phyloP scores from a whole-genome alignment of 345 rosid species.

The Streptanthus diversifolius region DNA sequence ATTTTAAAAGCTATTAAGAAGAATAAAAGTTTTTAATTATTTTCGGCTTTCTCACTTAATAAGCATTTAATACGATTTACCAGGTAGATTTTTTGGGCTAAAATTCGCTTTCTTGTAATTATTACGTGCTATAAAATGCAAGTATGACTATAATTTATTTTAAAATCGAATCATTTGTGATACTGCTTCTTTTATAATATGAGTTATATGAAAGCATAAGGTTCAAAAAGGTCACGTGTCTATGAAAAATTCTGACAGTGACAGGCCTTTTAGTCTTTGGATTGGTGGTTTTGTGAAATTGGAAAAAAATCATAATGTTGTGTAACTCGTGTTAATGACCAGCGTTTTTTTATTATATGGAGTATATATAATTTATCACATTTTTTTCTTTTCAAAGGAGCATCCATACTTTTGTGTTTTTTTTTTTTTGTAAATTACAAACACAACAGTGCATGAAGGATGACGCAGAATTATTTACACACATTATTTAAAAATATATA shows the following conservation, averaged over 20 bases:
- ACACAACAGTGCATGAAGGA: neutral
- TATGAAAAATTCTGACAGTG: constrained; percentile 15
- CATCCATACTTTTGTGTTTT: no score
- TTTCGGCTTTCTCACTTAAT: neutral
- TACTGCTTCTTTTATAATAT: neutral
- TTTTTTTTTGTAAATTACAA: no score
- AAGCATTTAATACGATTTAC: constrained; percentile 4
- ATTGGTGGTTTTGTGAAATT: constrained; percentile 29
- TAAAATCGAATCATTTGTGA: neutral
- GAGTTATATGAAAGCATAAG: constrained; percentile 18
- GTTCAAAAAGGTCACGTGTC: constrained; percentile 24
- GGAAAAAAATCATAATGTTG: constrained; percentile 3
- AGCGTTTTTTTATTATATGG: neutral
- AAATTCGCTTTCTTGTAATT: constrained; percentile 15
- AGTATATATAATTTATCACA: neutral
- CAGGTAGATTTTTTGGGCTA: neutral
- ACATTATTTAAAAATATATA: neutral
- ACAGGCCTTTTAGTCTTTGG: constrained; percentile 16
- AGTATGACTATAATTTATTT: neutral
- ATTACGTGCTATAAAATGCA: neutral
- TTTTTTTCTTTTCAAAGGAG: neutral
- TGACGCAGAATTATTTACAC: neutral
- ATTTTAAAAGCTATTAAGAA: neutral
- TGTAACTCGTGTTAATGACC: neutral
- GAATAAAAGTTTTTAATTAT: neutral